phyloP scores from a whole-genome alignment of 192 early-diverging fungal species.

The Coemansia umbellata region DNA sequence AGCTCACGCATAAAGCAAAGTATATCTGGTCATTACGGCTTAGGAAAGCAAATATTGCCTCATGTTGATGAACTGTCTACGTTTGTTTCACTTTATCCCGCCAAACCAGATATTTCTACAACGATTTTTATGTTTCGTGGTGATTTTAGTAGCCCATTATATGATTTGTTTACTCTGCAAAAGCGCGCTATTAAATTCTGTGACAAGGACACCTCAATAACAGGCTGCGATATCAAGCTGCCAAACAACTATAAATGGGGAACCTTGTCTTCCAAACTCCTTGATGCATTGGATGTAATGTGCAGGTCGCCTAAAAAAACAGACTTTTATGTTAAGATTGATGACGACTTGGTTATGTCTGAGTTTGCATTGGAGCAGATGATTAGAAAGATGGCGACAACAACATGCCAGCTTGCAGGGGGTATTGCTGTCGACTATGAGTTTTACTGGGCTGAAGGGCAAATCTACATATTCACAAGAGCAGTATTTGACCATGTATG shows the following conservation, averaged over 20 bases:
- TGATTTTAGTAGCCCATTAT: neutral
- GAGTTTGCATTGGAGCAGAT: neutral
- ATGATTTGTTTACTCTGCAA: neutral
- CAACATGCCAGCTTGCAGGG: neutral
- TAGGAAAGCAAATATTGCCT: neutral
- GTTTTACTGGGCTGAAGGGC: constrained; percentile 2
- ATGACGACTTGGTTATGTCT: constrained; percentile 1
- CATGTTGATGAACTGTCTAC: neutral
- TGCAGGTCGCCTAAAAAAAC: neutral
- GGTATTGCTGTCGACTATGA: neutral
- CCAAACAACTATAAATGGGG: neutral
- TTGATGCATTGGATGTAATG: neutral
- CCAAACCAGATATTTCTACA: neutral
- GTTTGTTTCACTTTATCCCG: neutral
- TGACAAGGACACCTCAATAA: neutral
- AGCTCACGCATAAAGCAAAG: neutral
- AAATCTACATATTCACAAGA: constrained; percentile 5
- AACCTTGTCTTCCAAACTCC: neutral
- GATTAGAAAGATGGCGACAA: neutral
- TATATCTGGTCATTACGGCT: too few relatives aligned
- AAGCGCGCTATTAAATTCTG: neutral
- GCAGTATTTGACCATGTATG: neutral
- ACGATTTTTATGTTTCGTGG: constrained; percentile 4
- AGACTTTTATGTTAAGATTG: constrained; percentile 1
- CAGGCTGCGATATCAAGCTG: constrained; percentile 3